Conservation (phyloP, 176 grass and related monocot genomes). For the Thinopyrum elongatum region DNA sequence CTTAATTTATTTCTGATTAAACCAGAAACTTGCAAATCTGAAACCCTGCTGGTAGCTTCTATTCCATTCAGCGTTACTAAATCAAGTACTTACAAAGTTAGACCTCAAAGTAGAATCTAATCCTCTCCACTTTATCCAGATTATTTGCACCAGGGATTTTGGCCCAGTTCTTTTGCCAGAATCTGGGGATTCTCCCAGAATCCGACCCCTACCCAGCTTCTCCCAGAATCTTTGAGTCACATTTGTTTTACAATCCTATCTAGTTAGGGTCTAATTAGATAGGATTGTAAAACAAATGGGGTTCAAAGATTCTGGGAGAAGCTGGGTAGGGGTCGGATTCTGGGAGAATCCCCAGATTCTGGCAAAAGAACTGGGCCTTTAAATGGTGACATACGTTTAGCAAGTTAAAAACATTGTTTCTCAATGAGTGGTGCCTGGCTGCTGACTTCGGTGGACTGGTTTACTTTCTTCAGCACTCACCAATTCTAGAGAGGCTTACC, state of each 20-base stretch:
- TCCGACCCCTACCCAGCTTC: too few relatives aligned
- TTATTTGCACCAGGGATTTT: constrained; percentile 1
- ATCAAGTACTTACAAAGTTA: neutral
- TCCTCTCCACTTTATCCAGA: neutral
- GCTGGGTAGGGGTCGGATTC: too few relatives aligned
- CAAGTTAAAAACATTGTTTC: constrained; percentile 3
- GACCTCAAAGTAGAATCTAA: neutral
- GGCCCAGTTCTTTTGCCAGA: too few relatives aligned
- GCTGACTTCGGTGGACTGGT: neutral
- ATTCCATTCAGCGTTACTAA: neutral
- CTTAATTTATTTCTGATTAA: neutral
- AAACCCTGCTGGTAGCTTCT: neutral
- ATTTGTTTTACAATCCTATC: too few relatives aligned
- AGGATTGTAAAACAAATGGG: too few relatives aligned
- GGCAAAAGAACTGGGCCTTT: too few relatives aligned
- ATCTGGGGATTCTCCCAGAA: too few relatives aligned
- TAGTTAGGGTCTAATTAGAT: too few relatives aligned
- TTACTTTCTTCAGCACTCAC: constrained; percentile 4
- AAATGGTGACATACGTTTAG: neutral
- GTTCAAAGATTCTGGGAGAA: too few relatives aligned
- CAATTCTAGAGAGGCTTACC: constrained; percentile 9
- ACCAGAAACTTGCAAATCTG: neutral
- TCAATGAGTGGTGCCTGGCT: neutral
- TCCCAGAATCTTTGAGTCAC: too few relatives aligned
- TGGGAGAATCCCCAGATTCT: too few relatives aligned